phyloP scores from a whole-genome alignment of 139 green algal species.

The Chlamydomonas sphaeroides region DNA sequence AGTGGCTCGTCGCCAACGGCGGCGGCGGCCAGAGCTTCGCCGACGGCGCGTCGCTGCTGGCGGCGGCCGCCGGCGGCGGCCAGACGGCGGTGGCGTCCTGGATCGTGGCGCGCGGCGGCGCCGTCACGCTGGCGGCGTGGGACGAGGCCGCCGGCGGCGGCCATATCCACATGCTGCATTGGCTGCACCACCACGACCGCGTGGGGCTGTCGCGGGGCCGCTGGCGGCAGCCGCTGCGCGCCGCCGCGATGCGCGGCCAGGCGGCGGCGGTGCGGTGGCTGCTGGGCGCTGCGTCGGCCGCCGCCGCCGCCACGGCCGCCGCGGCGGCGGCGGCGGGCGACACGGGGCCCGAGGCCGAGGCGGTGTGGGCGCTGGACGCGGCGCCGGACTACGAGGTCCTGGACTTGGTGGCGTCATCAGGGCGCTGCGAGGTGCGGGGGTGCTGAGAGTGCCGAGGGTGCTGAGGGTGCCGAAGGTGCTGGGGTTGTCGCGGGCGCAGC shows the following conservation, averaged over 20 bases:
- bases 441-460: no score
- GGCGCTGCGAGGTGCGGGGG: no score
- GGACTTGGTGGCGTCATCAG: no score
- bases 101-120: background rate
- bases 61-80: background rate
- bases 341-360: no score
- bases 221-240: background rate
- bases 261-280: background rate
- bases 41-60: background rate
- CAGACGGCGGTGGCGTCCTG: background rate
- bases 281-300: background rate
- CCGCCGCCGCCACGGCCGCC: no score
- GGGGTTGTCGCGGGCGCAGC: no score
- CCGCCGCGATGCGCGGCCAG: background rate
- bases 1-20: background rate
- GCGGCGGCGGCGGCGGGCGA: no score
- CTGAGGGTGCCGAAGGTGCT: no score
- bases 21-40: background rate
- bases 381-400: no score
- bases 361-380: no score
- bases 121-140: background rate
- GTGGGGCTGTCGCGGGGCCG: background rate
- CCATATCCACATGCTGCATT: background rate
- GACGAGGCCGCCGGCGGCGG: background rate
- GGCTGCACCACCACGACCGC: background rate